Evolutionary conservation across 2,329 filamentous ascomycete species (phyloP).

Genomic region (Dryadomyces quercivorus): DNA sequence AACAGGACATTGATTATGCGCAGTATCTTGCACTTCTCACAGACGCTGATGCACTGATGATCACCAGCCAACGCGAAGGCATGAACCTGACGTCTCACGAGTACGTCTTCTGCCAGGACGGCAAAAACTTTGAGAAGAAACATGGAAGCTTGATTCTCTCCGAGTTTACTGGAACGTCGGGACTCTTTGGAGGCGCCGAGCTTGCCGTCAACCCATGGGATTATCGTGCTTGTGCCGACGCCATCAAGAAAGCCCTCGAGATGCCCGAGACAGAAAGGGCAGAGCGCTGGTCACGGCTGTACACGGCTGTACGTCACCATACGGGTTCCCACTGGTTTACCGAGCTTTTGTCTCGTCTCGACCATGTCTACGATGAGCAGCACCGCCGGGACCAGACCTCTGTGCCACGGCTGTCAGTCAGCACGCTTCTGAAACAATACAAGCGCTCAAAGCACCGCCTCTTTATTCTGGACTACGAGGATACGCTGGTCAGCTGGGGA

Average conservation of each 20-base stretch:
- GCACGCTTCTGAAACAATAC: slow-evolving; percentile 54
- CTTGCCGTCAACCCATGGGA: slow-evolving; percentile 93
- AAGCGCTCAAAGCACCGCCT: slow-evolving; percentile 53
- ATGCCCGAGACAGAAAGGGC: slow-evolving; percentile 67
- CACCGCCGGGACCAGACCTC: slow-evolving; percentile 73
- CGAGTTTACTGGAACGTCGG: slow-evolving; percentile 88
- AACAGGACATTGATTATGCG: slow-evolving; percentile 85
- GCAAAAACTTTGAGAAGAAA: slow-evolving; percentile 59
- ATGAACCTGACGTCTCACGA: slow-evolving; percentile 97
- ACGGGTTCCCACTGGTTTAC: slow-evolving; percentile 80
- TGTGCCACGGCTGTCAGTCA: slow-evolving; percentile 71
- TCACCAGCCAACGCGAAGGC: slow-evolving; percentile 87
- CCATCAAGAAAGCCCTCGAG: slow-evolving; percentile 71
- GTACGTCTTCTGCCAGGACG: slow-evolving; percentile 87
- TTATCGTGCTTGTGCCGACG: slow-evolving; percentile 75
- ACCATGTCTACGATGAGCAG: slow-evolving; percentile 71
- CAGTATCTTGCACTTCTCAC: slow-evolving; percentile 89
- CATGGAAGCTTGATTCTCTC: slow-evolving; percentile 84
- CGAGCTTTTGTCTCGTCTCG: slow-evolving; percentile 59
- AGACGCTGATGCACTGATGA: slow-evolving; percentile 84
- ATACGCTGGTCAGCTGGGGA: slow-evolving; percentile 79
- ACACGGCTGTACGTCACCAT: slow-evolving; percentile 62
- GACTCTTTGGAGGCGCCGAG: slow-evolving; percentile 69
- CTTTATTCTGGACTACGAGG: slow-evolving; percentile 89
- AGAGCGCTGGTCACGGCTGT: slow-evolving; percentile 60